Percentiles rank a stretch among this genome's conserved stretches.
These are phyloP conservation scores for Pisolithus microcarpus DNA, from an alignment of 768 basidiomycete genomes.

Conservation along the genomic window DNA sequence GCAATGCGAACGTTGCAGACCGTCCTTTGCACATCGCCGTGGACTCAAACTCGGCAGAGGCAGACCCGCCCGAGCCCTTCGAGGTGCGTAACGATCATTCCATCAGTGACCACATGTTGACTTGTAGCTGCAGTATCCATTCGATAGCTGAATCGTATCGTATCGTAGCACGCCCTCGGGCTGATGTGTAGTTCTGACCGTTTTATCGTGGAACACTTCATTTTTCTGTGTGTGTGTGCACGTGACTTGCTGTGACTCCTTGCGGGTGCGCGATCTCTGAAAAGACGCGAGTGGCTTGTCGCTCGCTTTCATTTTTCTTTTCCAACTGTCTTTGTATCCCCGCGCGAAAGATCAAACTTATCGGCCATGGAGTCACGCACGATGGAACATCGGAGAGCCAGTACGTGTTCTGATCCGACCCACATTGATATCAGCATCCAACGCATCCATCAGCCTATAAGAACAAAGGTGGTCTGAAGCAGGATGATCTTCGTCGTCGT, in stretches of 20 bases:
- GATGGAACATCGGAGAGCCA: slow-evolving; percentile 67
- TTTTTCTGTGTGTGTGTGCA: too few species aligned
- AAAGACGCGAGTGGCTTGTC: not conserved
- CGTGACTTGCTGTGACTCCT: not conserved
- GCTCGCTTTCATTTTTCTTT: not conserved
- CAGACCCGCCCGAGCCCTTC: slow-evolving; percentile 70
- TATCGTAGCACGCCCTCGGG: not conserved
- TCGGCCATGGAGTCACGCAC: slow-evolving; percentile 55
- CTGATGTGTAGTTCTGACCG: not conserved
- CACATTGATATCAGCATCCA: slow-evolving; percentile 16
- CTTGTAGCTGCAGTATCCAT: slow-evolving; percentile 52
- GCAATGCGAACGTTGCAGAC: slow-evolving; percentile 10
- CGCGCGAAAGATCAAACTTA: slow-evolving; percentile 4
- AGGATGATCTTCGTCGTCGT: slow-evolving; percentile 90
- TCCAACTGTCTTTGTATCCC: slow-evolving; percentile 1
- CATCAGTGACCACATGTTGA: slow-evolving; percentile 13
- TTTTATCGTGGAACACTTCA: too few species aligned
- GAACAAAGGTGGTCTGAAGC: slow-evolving; percentile 82
- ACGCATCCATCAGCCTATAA: slow-evolving; percentile 69
- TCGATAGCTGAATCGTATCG: slow-evolving; percentile 42
- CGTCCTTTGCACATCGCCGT: slow-evolving; percentile 52
- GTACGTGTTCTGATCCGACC: slow-evolving; percentile 32
- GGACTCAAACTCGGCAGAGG: slow-evolving; percentile 66
- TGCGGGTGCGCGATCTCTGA: not conserved
- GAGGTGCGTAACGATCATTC: slow-evolving; percentile 52